Evolutionary conservation across 2,329 filamentous ascomycete genomes (phyloP).

Genomic region (Cladosporium sphaerospermum): DNA sequence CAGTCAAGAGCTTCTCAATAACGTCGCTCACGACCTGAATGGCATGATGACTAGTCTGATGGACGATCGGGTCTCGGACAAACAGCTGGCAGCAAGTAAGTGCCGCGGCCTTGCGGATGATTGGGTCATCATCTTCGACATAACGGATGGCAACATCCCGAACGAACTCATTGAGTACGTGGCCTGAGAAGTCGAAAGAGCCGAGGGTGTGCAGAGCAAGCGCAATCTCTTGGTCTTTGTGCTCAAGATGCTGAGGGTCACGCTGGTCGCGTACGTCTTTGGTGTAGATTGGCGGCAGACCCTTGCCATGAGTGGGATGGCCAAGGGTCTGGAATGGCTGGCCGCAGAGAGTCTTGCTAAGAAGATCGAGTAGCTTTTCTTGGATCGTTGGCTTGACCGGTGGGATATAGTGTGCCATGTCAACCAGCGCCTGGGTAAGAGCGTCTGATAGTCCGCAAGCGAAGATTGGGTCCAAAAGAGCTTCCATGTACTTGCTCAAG

Average conservation of each 20-base stretch:
- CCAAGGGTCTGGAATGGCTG: conserved; percentile 88
- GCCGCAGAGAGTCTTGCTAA: conserved; percentile 88
- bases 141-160: conserved; percentile 97
- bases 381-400: conserved; percentile 90
- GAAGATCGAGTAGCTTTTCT: conserved; percentile 85
- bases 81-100: conserved; percentile 98
- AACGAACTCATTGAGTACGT: conserved; percentile 96
- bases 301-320: conserved; percentile 79
- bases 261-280: conserved; percentile 65
- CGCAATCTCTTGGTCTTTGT: conserved; percentile 78
- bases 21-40: conserved; percentile 97
- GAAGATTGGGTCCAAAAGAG: conserved; percentile 90
- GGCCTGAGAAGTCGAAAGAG: conserved; percentile 91
- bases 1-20: conserved; percentile 90
- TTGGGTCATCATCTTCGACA: conserved; percentile 89
- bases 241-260: conserved; percentile 74
- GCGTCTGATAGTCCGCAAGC: conserved; percentile 91
- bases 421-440: conserved; percentile 88
- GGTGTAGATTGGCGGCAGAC: conserved; percentile 72
- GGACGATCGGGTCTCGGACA: conserved; percentile 92
- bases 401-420: conserved; percentile 98
- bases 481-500: conserved; percentile 96
- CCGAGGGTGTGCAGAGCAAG: conserved; percentile 89
- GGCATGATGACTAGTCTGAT: conserved; percentile 94
- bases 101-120: conserved; percentile 88